Evolutionary conservation across 2,329 filamentous ascomycete species (phyloP), one percentile per base, ranked within the genome.

Genomic region (Exophiala mesophila): DNA sequence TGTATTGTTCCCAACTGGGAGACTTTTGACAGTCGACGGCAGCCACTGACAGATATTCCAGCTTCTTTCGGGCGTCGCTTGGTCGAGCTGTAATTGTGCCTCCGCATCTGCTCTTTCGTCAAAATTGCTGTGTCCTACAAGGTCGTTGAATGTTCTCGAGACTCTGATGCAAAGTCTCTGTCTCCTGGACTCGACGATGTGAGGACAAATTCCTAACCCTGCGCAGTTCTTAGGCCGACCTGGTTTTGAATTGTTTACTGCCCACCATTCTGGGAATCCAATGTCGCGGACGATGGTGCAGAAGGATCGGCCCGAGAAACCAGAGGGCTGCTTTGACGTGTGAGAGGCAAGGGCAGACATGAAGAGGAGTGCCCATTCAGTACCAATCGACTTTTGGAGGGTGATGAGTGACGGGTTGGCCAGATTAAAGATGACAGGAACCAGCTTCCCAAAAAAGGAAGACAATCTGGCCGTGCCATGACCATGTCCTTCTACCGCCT

Each of bases 181-280:
- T 37, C 19, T 24, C 5, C 5, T 13, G 35, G 19, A 24, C 20
- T 37, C 35, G 9, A 6, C 7, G 20, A 8, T 12, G 13, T 37
- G 35, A 4, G 35, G 35, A 28, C 35, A 37, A 24, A 12, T 24
- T 17, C 4, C 12, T 21, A 37, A 37, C 5, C 19, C 12, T 7
- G 20, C 16, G 15, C 35, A 37, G n/a, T 33, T 35, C 24, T 19
- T 50, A 45, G 12, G 47, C 46, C 23, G 38, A 39, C 12, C 24
- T 19, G 23, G 44, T 35, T 32, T 51, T 44, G 20, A 45, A 10
- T 18, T n/a, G 9, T 28, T 28, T n/a, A 24, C 7, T 15, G 20
- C 8, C 35, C 35, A 37, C 35, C 35, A 37, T 6, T 9, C 19
- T 5, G 35, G 35, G 13, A 37, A 24, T 7, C 23, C 23, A 15